These are phyloP conservation scores for Yarrowia divulgata DNA, from an alignment of 805 yeast species.

Conservation along the genomic window DNA sequence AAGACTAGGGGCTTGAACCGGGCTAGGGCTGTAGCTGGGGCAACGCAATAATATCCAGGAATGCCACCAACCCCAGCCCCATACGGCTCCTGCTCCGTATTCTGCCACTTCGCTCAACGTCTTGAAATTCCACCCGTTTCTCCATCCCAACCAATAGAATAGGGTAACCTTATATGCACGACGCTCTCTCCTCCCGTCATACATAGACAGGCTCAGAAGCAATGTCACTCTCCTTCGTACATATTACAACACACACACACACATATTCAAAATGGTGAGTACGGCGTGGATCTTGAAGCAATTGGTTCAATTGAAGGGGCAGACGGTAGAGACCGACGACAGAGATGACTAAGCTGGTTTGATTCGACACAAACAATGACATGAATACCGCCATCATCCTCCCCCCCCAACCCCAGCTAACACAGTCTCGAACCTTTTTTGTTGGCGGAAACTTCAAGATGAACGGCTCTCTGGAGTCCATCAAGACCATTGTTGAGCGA, in stretches of 20 bases:
- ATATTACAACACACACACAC: neutral
- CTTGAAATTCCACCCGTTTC: slow-evolving; percentile 16
- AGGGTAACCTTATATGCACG: slow-evolving; percentile 25
- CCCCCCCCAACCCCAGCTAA: neutral
- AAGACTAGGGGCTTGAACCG: too few relatives aligned
- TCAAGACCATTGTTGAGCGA: slow-evolving; percentile 80
- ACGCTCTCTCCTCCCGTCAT: neutral
- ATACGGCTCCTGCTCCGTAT: too few relatives aligned
- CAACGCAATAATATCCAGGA: too few relatives aligned
- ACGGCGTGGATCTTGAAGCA: neutral
- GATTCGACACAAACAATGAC: too few relatives aligned
- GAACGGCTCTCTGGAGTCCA: slow-evolving; percentile 92
- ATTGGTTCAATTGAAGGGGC: too few relatives aligned
- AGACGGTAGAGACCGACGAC: too few relatives aligned
- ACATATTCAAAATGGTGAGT: slow-evolving; percentile 30
- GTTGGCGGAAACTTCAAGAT: slow-evolving; percentile 99
- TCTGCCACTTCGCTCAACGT: too few relatives aligned
- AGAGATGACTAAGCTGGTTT: too few relatives aligned
- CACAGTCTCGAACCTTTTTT: slow-evolving; percentile 85
- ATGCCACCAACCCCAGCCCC: too few relatives aligned
- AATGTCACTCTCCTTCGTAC: slow-evolving; percentile 9
- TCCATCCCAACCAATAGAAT: slow-evolving; percentile 21
- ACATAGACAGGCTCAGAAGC: neutral
- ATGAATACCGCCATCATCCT: too few relatives aligned
- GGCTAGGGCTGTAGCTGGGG: too few relatives aligned